Conservation (phyloP, 805 yeast genomes). For the Yarrowia keelungensis region DNA sequence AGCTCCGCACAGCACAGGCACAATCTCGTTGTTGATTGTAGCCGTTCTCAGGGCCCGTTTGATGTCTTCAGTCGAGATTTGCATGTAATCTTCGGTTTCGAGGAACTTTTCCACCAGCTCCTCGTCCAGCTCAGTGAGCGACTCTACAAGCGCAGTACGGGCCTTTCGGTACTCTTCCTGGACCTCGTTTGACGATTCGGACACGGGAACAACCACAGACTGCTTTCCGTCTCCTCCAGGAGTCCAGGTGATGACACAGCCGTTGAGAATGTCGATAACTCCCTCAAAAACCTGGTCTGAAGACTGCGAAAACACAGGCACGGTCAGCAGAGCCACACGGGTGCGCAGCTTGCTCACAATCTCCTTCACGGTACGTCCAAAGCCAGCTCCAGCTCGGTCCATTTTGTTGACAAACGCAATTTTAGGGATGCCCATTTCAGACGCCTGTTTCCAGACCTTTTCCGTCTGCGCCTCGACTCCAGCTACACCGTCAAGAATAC, state of each 20-base stretch:
- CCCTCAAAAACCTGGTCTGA: slow-evolving; percentile 62
- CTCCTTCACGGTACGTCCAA: slow-evolving; percentile 85
- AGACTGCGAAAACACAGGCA: slow-evolving; percentile 67
- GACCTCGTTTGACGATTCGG: slow-evolving; percentile 49
- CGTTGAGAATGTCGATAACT: slow-evolving; percentile 74
- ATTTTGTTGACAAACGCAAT: slow-evolving; percentile 88
- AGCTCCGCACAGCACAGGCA: slow-evolving; percentile 92
- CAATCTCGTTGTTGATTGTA: slow-evolving; percentile 62
- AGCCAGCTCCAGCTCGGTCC: slow-evolving; percentile 97
- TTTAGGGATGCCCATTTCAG: slow-evolving; percentile 69
- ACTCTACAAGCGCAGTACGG: slow-evolving; percentile 81
- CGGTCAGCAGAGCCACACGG: slow-evolving; percentile 72
- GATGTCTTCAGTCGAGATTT: slow-evolving; percentile 62
- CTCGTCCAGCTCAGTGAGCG: slow-evolving; percentile 84
- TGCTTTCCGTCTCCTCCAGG: slow-evolving; percentile 57
- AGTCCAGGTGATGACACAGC: slow-evolving; percentile 60
- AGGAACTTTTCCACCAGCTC: slow-evolving; percentile 75
- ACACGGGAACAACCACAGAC: slow-evolving; percentile 56
- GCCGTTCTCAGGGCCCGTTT: slow-evolving; percentile 66
- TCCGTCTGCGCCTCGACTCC: slow-evolving; percentile 99
- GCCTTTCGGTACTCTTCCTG: slow-evolving; percentile 61
- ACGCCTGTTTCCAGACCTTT: slow-evolving; percentile 93
- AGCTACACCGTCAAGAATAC: slow-evolving; percentile 92
- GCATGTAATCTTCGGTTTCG: slow-evolving; percentile 70
- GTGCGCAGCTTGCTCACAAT: slow-evolving; percentile 77